Base-by-base conservation (phyloP, 148 eudicot genomes). In the Vaccinium corymbosum region DNA sequence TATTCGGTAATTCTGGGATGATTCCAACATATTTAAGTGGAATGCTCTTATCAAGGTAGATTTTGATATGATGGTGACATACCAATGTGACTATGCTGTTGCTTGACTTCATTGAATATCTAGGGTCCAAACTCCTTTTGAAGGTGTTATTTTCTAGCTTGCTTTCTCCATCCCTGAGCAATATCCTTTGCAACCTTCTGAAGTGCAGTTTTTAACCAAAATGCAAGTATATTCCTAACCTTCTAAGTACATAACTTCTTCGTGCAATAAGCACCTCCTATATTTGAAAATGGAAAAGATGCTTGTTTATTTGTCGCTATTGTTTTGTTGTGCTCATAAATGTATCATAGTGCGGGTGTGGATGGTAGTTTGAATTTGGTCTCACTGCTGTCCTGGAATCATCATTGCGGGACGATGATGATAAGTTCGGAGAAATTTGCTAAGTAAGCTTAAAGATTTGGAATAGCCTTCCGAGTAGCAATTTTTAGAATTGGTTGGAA, bases 141-240 rank as follows among this genome's bases (percentile, higher is more conserved):
- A 97, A 79, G 99, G 97, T 86, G 98, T 98, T 56, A 89, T 97
- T 85, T 97, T 97, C 89, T 98, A 97, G 93, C 97, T 97, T 83
- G 99, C 97, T n/a, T 93, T 97, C 87, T 90, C 97, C 51, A 94
- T 97, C 57, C 98, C 97, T 80, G 99, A 97, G 91, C 97, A 92
- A 71, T 97, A 97, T 88, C 99, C 99, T 59, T 85, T 97, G 94
- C 99, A 97, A 87, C 99, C 99, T 82, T 98, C 98, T 83, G 98
- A 97, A 97, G 99, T 97, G 81, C 89, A 97, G 76, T 97, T 97
- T 89, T 88, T 97, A 75, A 97, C 99, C 84, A 97, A 97, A 89
- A 94, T 97, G 99, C 94, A 84, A 49, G 83, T n/a, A 51, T 32
- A 12, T 57, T 59, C 38, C 6, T 49, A 80, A 79, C n/a, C 50